Evolutionary conservation across 768 basidiomycete species (phyloP), one percentile per base, ranked within the genome.

Genomic region (Terana coerulea): DNA sequence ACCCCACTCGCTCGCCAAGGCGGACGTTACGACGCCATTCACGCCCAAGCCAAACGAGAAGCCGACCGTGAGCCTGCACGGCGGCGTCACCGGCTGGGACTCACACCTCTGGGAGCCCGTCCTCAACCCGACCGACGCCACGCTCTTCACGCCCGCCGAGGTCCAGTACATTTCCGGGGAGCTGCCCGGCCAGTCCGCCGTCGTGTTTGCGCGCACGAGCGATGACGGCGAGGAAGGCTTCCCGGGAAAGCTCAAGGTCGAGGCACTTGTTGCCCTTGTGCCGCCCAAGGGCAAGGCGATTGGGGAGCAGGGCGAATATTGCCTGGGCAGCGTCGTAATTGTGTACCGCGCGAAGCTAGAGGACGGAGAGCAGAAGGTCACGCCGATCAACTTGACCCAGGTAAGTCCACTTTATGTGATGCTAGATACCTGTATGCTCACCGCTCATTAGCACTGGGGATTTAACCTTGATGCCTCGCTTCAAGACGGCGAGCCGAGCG

Each of bases 391-490:
- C 61, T 65, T 89, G 12, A 88, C 87, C 6, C 86, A 88, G 77
- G 86, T 86, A 58, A 31, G 74, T 53, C 2, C 28, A 25, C 48
- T 50, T 26, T 19, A 12, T 19, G 40, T 43, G n/a, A 22, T 35
- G 26, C 12, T 21, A n/a, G 31, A 26, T 39, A 36, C 37, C 33
- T 19, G 10, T 21, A 14, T 30, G n/a, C 31, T 53, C 14, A 7
- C 7, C 34, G 3, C 15, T 10, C 30, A 47, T 26, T 52, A 89
- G 85, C 87, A 89, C 64, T 89, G 86, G 86, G 88, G 87, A 25
- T 89, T 88, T 72, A 89, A 90, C 61, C 76, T 89, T 10, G 83
- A 87, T 29, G 86, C 84, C 1, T 88, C 85, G 59, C 68, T 84
- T 35, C 61, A 71, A 34, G 62, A 67, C 6, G 72, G 69, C 5